Evolutionary conservation across 2,329 filamentous ascomycete genomes (phyloP).

Genomic region (Rutstroemia sp.): DNA sequence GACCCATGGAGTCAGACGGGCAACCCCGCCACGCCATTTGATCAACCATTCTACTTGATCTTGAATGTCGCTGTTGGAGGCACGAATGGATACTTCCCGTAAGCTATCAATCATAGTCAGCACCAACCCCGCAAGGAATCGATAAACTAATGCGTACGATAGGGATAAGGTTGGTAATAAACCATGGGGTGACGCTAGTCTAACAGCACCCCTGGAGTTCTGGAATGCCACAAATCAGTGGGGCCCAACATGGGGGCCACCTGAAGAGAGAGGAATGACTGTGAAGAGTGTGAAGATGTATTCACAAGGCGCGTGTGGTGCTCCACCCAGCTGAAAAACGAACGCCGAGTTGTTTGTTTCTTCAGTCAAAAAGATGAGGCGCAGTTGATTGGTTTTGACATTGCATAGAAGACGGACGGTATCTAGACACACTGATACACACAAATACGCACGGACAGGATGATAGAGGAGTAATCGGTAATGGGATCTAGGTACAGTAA

Average conservation of each 20-base stretch:
- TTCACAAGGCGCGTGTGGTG: slow-evolving; percentile 9
- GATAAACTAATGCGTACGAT: slow-evolving; percentile 21
- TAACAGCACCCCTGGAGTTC: slow-evolving; percentile 35
- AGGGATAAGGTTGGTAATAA: slow-evolving; percentile 36
- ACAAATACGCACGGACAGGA: not conserved
- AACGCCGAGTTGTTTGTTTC: not conserved
- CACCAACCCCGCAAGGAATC: not conserved
- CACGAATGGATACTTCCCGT: slow-evolving; percentile 42
- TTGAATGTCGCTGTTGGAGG: slow-evolving; percentile 44
- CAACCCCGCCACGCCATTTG: slow-evolving; percentile 39
- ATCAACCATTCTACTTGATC: slow-evolving; percentile 44
- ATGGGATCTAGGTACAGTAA: not conserved
- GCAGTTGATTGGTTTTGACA: not conserved
- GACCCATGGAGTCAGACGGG: slow-evolving; percentile 38
- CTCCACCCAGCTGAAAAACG: not conserved
- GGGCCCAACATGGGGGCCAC: slow-evolving; percentile 38
- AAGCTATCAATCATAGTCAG: slow-evolving; percentile 13
- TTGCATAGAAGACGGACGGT: not conserved
- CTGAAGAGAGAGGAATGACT: slow-evolving; percentile 15
- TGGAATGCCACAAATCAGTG: slow-evolving; percentile 36
- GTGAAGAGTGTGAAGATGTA: slow-evolving; percentile 19
- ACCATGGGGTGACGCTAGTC: slow-evolving; percentile 39
- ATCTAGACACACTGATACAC: not conserved
- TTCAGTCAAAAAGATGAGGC: not conserved
- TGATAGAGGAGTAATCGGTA: not conserved